A percentile compares a stretch with the other conserved stretches of the same genome.
Evolutionary conservation across 257 asterid genomes (phyloP).

Genomic region (Linaria vulgaris): DNA sequence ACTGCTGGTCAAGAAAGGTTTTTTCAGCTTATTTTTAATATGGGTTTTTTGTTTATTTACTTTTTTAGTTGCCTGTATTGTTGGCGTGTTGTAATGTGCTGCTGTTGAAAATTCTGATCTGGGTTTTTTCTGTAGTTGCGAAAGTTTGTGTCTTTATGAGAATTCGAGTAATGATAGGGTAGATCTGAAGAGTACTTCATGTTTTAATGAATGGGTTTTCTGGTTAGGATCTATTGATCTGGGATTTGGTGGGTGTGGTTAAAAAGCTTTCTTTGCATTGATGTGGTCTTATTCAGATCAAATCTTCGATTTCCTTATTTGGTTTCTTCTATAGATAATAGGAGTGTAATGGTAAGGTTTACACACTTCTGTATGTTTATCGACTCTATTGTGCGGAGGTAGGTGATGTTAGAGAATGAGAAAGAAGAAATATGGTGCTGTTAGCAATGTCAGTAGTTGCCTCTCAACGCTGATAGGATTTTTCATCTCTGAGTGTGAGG

Average conservation of each 20-base stretch:
- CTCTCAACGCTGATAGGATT: background rate
- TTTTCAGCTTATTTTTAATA: constrained; percentile 29
- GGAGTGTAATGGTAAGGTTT: background rate
- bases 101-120: constrained; percentile 22
- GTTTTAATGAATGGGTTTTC: constrained; percentile 11
- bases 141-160: constrained; percentile 9
- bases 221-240: constrained; percentile 20
- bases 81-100: constrained; percentile 9
- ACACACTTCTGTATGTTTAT: background rate
- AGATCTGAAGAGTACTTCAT: constrained; percentile 33
- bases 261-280: no score
- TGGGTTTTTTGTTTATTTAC: constrained; percentile 8
- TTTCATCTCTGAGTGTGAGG: background rate
- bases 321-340: background rate
- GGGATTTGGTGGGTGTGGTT: background rate
- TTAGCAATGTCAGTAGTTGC: background rate
- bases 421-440: background rate
- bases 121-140: constrained; percentile 20
- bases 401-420: constrained; percentile 14
- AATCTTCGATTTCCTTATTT: constrained; percentile 7
- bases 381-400: background rate
- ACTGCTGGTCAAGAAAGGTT: constrained; percentile 92
- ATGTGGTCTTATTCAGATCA: constrained; percentile 2
- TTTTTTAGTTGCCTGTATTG: constrained; percentile 11
- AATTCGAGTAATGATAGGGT: constrained; percentile 3